Base-by-base conservation (phyloP, 169 alveolate genomes). In the Plasmodium yoelii region DNA sequence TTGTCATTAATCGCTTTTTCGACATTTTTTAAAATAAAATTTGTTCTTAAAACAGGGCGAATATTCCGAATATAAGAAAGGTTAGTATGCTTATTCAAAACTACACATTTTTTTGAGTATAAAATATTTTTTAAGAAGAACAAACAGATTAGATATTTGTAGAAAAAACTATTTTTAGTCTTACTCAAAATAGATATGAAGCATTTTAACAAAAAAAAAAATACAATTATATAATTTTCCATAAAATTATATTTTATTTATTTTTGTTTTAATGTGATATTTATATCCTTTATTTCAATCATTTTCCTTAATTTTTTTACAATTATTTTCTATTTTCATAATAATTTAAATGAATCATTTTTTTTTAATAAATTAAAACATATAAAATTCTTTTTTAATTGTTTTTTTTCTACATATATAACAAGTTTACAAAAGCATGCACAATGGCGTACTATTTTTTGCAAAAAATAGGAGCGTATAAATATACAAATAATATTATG, bases 221-320 rank as follows among this genome's bases (percentile, higher is more conserved):
- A 55, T 55, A 57, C 84, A 53, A 47, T 65, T 65, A 42, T 18
- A 49, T 82, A 82, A 67, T 67, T 82, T 82, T 65, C 90, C 90
- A 82, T 82, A 82, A 82, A 82, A 63, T 24, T 47, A 49, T 68
- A 71, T 69, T 18, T 46, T 69, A 42, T n/a, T 39, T 61, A 22
- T 2, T 42, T 15, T 28, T 19, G 15, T 18, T 22, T 61, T 28
- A 42, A 61, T 22, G 42, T 3, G 42, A 5, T 3, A 34, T 34
- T 34, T 34, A 34, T 34, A 34, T 4, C 42, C 42, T 34, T 34
- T 34, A 34, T 3, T 34, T 34, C 42, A 34, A 34, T 34, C 49
- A 61, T 61, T 42, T 61, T 28, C 42, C 42, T 34, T 34, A 34
- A 34, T 34, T 34, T 34, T 4, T 34, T 34, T 34, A 34, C 7